Evolutionary conservation across 2,329 filamentous ascomycete genomes (phyloP), one percentile per base, ranked within the genome.

Genomic region (Sclerotinia sclerotiorum): DNA sequence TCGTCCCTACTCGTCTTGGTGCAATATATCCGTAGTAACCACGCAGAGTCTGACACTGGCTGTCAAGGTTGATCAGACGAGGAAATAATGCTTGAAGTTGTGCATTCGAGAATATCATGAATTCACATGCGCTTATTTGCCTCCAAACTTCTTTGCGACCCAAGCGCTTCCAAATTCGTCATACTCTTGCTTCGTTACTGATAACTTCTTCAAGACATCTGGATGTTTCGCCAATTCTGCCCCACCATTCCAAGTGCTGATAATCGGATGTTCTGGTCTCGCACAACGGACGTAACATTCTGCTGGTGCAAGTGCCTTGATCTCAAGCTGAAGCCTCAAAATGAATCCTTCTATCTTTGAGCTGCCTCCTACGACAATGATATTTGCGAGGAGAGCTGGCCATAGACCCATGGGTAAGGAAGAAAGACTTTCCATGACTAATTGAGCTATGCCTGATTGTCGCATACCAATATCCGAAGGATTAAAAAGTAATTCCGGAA

Each of bases 181-280:
- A 78, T 99, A 99, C 77, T 99, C 93, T 70, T 91, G 86, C 77
- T 91, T 92, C 0, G 92, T 95, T n/a, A 97, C 91, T 2, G 88
- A 85, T 17, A 93, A 79, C 61, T 84, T 84, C 70, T 88, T 84
- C 64, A 96, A 72, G 63, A 82, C 82, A 51, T 90, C 84, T 54
- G 84, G 83, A 63, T 94, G 88, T 63, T 81, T 86, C 0, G 93
- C 93, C 68, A 97, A 82, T 69, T 88, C 85, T 29, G 91, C 90
- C n/a, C 89, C 94, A 21, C 95, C 95, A 17, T 88, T 81, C 94
- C 94, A 99, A 0, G 91, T 93, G 72, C 89, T 92, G 32, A 87
- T 89, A 72, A 97, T 84, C 72, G 94, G 92, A 75, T 97, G 86
- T 21, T 83, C 80, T 0, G 91, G 88, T 62, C 86, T 84, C 3